phyloP scores from a whole-genome alignment of 2,329 filamentous ascomycete species.

The Magnaporthales sp. region DNA sequence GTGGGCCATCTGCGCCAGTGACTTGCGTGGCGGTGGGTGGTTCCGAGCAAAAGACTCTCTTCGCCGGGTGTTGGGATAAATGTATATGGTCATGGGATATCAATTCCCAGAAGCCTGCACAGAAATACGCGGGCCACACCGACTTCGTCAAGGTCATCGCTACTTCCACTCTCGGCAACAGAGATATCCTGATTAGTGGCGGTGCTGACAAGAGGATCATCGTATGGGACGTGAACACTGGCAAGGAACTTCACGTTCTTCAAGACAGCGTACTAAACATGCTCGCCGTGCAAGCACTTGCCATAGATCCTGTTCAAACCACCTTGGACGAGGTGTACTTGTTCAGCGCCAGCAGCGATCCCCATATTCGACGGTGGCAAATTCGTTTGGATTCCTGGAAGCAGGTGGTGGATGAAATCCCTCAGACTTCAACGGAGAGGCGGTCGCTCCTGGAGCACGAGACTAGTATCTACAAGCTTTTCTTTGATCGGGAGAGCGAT shows the following conservation, averaged over 20 bases:
- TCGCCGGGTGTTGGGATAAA: conserved; percentile 93
- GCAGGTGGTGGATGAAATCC: conserved; percentile 39
- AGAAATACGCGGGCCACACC: conserved; percentile 64
- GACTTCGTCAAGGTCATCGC: conserved; percentile 88
- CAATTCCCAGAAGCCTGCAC: conserved; percentile 41
- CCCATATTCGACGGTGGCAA: conserved; percentile 70
- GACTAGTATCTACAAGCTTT: conserved; percentile 77
- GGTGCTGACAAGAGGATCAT: conserved; percentile 73
- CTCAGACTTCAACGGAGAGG: conserved; percentile 21
- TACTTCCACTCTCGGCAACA: conserved; percentile 48
- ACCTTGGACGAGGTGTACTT: conserved; percentile 44
- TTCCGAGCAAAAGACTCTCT: conserved; percentile 50
- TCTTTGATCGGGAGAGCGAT: conserved; percentile 55
- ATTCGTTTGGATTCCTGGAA: conserved; percentile 44
- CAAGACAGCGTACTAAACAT: conserved; percentile 62
- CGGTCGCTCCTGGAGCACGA: conserved; percentile 69
- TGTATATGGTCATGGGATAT: conserved; percentile 78
- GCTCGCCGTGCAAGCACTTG: conserved; percentile 74
- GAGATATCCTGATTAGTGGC: conserved; percentile 61
- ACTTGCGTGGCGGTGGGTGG: conserved; percentile 66
- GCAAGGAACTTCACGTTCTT: conserved; percentile 62
- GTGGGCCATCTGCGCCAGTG: conserved; percentile 70
- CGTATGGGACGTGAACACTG: conserved; percentile 69
- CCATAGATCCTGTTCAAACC: conserved; percentile 59
- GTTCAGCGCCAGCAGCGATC: conserved; percentile 74